Base-by-base conservation (phyloP, 805 yeast genomes). In the Zygoascus ofunaensis region DNA sequence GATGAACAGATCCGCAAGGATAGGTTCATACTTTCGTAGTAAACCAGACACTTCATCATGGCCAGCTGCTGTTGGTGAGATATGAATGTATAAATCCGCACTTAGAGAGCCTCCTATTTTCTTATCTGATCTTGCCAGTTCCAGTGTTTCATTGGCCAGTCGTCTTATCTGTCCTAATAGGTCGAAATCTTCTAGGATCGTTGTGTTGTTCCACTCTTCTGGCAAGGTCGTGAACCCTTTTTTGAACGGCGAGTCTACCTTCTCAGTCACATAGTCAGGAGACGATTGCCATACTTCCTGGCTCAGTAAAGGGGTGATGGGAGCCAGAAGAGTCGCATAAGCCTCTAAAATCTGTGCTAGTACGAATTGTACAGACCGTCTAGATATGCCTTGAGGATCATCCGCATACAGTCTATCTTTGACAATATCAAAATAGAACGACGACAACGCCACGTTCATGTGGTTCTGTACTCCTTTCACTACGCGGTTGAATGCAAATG, bases 361-460 rank as follows among this genome's bases (percentile, higher is more conserved):
- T 0, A 82, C 90, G 3, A 83, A 79, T 60, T 83, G 90, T 5
- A 75, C 72, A 1, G 79, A 66, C 43, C 74, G 66, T 45, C 95
- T 72, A 15, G 73, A 67, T 1, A 57, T 36, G 0, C 82, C 74
- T 23, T 63, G 60, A 1, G 54, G 41, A 0, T 61, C 50, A 49
- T 84, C 92, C 0, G 95, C 82, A 60, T 92, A 92, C 15, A 92
- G 69, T 40, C 82, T 69, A 57, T 92, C 97, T 57, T 92, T 92
- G 34, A 82, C 76, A 23, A 85, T 72, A 56, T 87, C 95, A 62
- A 92, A 87, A 62, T 90, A 92, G 24, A 81, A 68, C 0, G 97
- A 77, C 18, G 96, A 87, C 45, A 89, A 69, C 18, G 78, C 80
- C 19, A 76, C 72, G 56, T 82, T 86, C 70, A 87, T 72, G 57